Conservation (phyloP, 179 eudicot genomes). For the Silene vulgaris region DNA sequence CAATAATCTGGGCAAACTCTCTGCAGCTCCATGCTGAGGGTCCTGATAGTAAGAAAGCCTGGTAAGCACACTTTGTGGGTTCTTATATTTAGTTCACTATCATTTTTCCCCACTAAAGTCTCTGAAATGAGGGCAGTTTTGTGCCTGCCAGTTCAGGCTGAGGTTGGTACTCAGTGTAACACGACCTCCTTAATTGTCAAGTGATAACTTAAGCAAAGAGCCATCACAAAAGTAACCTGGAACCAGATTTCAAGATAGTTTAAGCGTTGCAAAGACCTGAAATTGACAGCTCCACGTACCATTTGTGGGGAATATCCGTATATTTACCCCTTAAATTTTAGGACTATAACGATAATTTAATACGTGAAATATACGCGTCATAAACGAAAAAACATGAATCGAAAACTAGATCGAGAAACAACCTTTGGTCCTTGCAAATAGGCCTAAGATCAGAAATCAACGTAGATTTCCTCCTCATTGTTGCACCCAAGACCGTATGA, state of each 20-base stretch:
- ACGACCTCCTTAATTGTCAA: conserved; percentile 31
- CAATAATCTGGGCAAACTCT: no score
- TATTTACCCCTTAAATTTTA: no score
- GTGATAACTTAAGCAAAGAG: conserved; percentile 31
- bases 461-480: no score
- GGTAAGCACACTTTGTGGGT: conserved; percentile 41
- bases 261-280: not conserved
- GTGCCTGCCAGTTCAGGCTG: conserved; percentile 23
- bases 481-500: no score
- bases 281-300: not conserved
- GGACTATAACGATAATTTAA: no score
- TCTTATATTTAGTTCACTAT: conserved; percentile 27
- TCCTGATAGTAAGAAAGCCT: conserved; percentile 72
- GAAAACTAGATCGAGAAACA: no score
- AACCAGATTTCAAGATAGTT: conserved; percentile 23
- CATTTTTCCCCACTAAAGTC: conserved; percentile 20
- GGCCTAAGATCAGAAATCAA: no score
- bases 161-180: conserved; percentile 29
- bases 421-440: no score
- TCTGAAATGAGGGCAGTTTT: conserved; percentile 18
- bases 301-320: no score
- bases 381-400: no score
- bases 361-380: no score
- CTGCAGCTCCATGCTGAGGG: conserved; percentile 54
- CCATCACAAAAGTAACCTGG: conserved; percentile 35